These are phyloP conservation scores for Skeletonema menzelii DNA, from an alignment of 108 stramenopile species.

Conservation along the genomic window DNA sequence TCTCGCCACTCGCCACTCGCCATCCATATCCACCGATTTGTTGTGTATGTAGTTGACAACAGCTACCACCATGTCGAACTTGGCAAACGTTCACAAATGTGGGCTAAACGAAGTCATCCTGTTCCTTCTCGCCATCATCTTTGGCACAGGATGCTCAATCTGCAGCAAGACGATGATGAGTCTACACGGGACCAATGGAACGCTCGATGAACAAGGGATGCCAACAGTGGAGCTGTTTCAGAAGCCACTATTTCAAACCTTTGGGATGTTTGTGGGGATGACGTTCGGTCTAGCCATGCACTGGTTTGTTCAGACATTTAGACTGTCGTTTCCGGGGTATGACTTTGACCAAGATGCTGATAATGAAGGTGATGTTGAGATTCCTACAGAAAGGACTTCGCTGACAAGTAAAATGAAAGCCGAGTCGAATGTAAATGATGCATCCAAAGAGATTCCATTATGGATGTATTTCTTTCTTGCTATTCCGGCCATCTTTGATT, in stretches of 20 bases:
- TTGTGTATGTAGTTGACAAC: neutral
- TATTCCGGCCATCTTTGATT: slow-evolving; percentile 85
- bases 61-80: slow-evolving; percentile 20
- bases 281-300: slow-evolving; percentile 83
- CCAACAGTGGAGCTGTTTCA: slow-evolving; percentile 57
- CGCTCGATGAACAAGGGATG: slow-evolving; percentile 53
- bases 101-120: slow-evolving; percentile 69
- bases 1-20: too few species aligned
- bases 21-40: too few species aligned
- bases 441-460: slow-evolving; percentile 35
- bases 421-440: neutral
- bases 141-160: slow-evolving; percentile 87
- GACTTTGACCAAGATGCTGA: slow-evolving; percentile 18
- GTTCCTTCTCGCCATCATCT: slow-evolving; percentile 80
- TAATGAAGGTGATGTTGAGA: slow-evolving; percentile 11
- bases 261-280: slow-evolving; percentile 95
- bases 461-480: slow-evolving; percentile 89
- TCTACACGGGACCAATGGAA: slow-evolving; percentile 49
- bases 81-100: slow-evolving; percentile 55
- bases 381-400: slow-evolving; percentile 17
- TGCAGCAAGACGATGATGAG: slow-evolving; percentile 89
- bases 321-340: slow-evolving; percentile 89
- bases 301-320: slow-evolving; percentile 57
- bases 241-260: slow-evolving; percentile 82
- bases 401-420: slow-evolving; percentile 14